Evolutionary conservation across 345 rosid genomes (phyloP).

Genomic region (Bruguiera sexangula): DNA sequence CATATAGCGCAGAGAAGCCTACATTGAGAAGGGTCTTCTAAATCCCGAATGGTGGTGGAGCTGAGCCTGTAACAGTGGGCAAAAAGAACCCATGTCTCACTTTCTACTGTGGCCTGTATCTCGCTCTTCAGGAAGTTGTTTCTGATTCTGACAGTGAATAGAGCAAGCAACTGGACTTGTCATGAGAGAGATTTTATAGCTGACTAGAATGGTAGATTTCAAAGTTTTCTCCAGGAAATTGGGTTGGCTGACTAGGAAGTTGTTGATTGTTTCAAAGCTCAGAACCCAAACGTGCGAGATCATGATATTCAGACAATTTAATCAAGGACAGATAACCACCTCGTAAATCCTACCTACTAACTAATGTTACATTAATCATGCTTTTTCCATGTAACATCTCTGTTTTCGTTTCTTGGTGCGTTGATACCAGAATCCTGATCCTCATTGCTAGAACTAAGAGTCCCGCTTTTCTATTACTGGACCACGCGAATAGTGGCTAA

Average conservation of each 20-base stretch:
- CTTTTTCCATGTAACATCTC: too few species aligned
- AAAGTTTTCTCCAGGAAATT: too few species aligned
- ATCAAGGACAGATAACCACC: too few species aligned
- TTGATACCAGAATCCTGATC: too few species aligned
- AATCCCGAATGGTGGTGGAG: constrained; percentile 58
- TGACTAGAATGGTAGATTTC: background rate
- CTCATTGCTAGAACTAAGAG: too few species aligned
- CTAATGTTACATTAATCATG: too few species aligned
- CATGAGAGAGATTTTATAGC: background rate
- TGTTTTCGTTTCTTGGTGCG: too few species aligned
- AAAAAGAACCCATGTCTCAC: constrained; percentile 72
- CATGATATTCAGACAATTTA: too few species aligned
- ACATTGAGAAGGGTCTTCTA: constrained; percentile 78
- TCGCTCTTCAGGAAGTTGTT: constrained; percentile 59
- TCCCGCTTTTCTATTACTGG: too few species aligned
- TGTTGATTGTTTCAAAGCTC: constrained; percentile 29
- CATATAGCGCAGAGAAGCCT: constrained; percentile 68
- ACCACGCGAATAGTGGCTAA: too few species aligned
- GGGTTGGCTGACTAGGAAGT: background rate
- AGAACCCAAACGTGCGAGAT: background rate
- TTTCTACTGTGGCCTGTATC: constrained; percentile 50
- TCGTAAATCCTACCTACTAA: too few species aligned
- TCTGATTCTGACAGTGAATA: constrained; percentile 62
- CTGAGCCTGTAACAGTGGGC: constrained; percentile 48
- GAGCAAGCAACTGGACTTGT: background rate